Evolutionary conservation across 2,329 filamentous ascomycete species (phyloP).

Genomic region (Sporothrix inflata): DNA sequence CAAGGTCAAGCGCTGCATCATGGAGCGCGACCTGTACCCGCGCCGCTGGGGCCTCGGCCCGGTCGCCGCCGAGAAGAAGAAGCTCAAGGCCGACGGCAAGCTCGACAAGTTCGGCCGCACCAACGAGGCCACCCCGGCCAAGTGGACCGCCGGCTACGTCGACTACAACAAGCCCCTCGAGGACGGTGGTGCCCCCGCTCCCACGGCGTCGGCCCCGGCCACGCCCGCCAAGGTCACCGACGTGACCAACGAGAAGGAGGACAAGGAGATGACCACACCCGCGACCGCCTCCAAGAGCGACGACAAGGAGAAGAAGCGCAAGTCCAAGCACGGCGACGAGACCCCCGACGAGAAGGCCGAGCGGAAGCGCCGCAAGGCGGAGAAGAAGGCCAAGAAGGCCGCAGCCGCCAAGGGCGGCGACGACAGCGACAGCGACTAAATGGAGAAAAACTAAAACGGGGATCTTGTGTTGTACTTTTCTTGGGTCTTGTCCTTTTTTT

Average conservation of each 20-base stretch:
- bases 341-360: constrained; percentile 65
- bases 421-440: constrained; percentile 36
- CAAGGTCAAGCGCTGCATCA: constrained; percentile 99
- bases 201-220: constrained; percentile 47
- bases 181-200: constrained; percentile 48
- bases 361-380: constrained; percentile 41
- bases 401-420: constrained; percentile 33
- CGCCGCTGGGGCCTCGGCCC: constrained; percentile 95
- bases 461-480: background rate
- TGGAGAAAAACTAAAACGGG: background rate
- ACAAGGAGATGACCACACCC: constrained; percentile 30
- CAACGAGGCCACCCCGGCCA: constrained; percentile 90
- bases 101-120: constrained; percentile 95
- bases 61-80: constrained; percentile 96
- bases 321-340: constrained; percentile 74
- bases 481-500: constrained; percentile 7
- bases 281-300: constrained; percentile 35
- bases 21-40: constrained; percentile 98
- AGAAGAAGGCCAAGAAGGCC: constrained; percentile 41
- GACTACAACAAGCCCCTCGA: constrained; percentile 71
- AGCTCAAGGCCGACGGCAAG: constrained; percentile 97
- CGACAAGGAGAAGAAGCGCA: constrained; percentile 69
- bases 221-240: constrained; percentile 38
- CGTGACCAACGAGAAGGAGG: constrained; percentile 32
- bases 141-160: constrained; percentile 92